Evolutionary conservation across 352 stramenopile species (phyloP), one percentile per base, ranked within the genome.

Genomic region (Pythium aristosporum): DNA sequence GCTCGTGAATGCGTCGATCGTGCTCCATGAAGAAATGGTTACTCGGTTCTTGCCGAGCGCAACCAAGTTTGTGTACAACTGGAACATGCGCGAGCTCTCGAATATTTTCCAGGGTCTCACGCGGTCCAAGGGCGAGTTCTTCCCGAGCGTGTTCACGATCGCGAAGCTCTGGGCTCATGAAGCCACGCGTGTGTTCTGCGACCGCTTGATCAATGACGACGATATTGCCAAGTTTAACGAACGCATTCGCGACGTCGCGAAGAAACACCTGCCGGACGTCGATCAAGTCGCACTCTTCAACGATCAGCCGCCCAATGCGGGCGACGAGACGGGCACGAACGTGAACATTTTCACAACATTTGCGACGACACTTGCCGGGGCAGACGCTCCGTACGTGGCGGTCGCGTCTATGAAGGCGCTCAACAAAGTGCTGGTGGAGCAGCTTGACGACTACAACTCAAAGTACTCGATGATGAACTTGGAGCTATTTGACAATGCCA

Each of bases 51-150:
- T 99, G 6, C 96, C 96, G 3, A 98, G 90, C 42, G 96, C 95
- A 44, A 94, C 98, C n/a, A 98, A 98, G 70, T 99, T 99, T 69
- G 98, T 98, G 63, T 99, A 99, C 79, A 99, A 99, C 68, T 99
- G 96, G 95, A 99, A 98, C 75, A 98, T 96, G 94, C 89, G 96
- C 16, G 94, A 99, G 63, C 76, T 99, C 5, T 96, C 87, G 6
- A 99, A 99, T 58, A 96, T 98, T 52, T 98, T 99, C 69, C 96
- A 99, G 75, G 93, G 94, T 3, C 81, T 97, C 28, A 98, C 91
- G 36, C 85, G 92, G 3, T 92, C 94, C 9, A 97, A 96, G 65
- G 85, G 87, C 23, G 91, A 98, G 42, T 98, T 97, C 68, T 98
- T 97, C 71, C 82, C 88, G 18, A 91, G 79, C 7, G 80, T 89